Evolutionary conservation across 2,329 filamentous ascomycete species (phyloP).

Genomic region (Exophiala mesophila): DNA sequence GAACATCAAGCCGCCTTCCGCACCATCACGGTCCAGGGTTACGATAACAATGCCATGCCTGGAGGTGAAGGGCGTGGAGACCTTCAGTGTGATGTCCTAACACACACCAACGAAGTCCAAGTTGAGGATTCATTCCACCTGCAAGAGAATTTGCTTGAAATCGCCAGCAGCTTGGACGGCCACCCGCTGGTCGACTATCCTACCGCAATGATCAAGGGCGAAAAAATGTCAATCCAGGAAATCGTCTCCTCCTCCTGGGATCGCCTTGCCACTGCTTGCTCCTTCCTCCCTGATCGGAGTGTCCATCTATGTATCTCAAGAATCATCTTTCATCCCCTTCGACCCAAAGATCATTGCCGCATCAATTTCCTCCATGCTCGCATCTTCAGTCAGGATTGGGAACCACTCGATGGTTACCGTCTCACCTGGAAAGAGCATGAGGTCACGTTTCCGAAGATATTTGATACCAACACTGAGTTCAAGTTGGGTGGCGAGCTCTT

Average conservation of each 20-base stretch:
- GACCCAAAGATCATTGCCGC: conserved; percentile 16
- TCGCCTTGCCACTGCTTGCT: conserved; percentile 16
- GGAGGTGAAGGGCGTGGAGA: background rate
- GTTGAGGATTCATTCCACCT: conserved; percentile 1
- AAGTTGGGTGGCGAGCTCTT: conserved; percentile 14
- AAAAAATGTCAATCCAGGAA: conserved; percentile 5
- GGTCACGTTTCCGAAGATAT: conserved; percentile 21
- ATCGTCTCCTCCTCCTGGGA: conserved; percentile 14
- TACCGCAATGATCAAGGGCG: conserved; percentile 1
- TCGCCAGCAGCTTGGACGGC: conserved; percentile 7
- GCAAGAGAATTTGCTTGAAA: conserved; percentile 16
- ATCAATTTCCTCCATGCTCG: conserved; percentile 26
- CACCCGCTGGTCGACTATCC: conserved; percentile 19
- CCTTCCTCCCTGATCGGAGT: conserved; percentile 18
- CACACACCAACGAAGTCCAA: background rate
- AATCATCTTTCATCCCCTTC: conserved; percentile 18
- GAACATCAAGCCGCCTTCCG: background rate
- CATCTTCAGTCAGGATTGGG: conserved; percentile 25
- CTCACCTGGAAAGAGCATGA: conserved; percentile 22
- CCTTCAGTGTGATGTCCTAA: background rate
- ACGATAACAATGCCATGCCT: background rate
- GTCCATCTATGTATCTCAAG: conserved; percentile 19
- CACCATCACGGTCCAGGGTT: background rate
- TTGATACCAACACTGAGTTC: conserved; percentile 20
- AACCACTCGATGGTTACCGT: conserved; percentile 19